Evolutionary conservation across 345 rosid species (phyloP).

Genomic region (Gossypium arboreum): DNA sequence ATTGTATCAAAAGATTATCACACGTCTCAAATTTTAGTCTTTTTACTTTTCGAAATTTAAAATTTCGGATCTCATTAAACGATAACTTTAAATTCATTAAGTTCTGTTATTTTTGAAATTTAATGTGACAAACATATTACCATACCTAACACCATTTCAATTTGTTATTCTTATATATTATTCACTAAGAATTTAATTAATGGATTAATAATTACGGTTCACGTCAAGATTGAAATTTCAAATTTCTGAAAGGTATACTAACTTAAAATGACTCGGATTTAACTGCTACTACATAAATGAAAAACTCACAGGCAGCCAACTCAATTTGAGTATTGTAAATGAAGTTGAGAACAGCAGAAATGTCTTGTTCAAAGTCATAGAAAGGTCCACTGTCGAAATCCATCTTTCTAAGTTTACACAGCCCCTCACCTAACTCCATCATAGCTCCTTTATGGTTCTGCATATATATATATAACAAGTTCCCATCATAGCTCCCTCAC

Average conservation of each 20-base stretch:
- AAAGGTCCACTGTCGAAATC: constrained; percentile 65
- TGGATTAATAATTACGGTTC: accelerated
- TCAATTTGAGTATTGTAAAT: constrained; percentile 79
- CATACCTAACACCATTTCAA: accelerated
- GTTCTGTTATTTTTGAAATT: accelerated
- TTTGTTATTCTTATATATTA: too few relatives aligned
- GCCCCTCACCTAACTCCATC: constrained; percentile 94
- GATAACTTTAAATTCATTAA: too few relatives aligned
- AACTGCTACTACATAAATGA: too few relatives aligned
- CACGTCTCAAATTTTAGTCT: too few relatives aligned
- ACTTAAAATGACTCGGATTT: not conserved
- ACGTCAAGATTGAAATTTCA: too few relatives aligned
- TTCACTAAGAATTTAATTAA: too few relatives aligned
- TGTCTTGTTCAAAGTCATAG: constrained; percentile 61
- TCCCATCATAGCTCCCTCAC: not conserved
- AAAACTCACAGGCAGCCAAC: constrained; percentile 76
- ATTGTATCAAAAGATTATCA: not conserved
- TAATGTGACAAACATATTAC: too few relatives aligned
- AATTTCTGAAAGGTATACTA: too few relatives aligned
- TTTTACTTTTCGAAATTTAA: too few relatives aligned
- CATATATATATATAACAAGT: not conserved
- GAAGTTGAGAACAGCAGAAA: constrained; percentile 68
- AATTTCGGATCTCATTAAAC: accelerated
- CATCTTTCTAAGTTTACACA: constrained; percentile 83
- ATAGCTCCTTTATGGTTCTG: constrained; percentile 92